Base-by-base conservation (phyloP, 164 flowering plant species). In the Nymphaea thermarum region DNA sequence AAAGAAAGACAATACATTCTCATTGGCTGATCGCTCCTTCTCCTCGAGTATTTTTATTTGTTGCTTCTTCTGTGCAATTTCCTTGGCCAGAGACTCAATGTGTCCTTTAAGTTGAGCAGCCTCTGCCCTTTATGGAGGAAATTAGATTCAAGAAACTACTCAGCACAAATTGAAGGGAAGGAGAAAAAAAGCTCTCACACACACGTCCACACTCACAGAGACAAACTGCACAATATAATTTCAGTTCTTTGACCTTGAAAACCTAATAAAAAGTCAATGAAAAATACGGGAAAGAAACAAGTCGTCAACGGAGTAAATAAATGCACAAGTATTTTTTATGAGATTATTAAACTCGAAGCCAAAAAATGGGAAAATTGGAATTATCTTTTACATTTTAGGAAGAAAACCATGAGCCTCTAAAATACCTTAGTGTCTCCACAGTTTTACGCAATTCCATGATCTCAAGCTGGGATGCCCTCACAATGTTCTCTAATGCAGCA, bases 21-120 rank as follows among this genome's bases (percentile, higher is more conserved):
- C 91, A 77, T 85, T 91, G 44, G 97, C 98, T 72, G 81, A 74
- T 78, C 88, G 84, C 73, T 93, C 98, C 80, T 86, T 94, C 80
- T 88, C 93, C 71, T 86, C 87, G 71, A 91, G 90, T 74, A 90
- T 90, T 77, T 89, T 86, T 59, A 91, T 80, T 4, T 69, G 79
- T 55, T 53, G 81, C 75, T 82, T 83, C 77, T 85, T 85, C 65
- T 82, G 83, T 76, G 60, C 77, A 67, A 93, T 87, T 72, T 91
- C 98, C 81, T 83, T 87, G 18, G 83, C 80, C 71, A 87, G 98
- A 71, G 81, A 81, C 77, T 86, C 97, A 45, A 86, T 65, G 62
- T 78, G 93, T 45, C 83, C 82, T 78, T 84, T 89, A 71, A 87
- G 93, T 71, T 78, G 71, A 77, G 72, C 76, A n/a, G 81, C 77